Evolutionary conservation across 1,284 basidiomycete species (phyloP).

Genomic region (Moniliophthora roreri): DNA sequence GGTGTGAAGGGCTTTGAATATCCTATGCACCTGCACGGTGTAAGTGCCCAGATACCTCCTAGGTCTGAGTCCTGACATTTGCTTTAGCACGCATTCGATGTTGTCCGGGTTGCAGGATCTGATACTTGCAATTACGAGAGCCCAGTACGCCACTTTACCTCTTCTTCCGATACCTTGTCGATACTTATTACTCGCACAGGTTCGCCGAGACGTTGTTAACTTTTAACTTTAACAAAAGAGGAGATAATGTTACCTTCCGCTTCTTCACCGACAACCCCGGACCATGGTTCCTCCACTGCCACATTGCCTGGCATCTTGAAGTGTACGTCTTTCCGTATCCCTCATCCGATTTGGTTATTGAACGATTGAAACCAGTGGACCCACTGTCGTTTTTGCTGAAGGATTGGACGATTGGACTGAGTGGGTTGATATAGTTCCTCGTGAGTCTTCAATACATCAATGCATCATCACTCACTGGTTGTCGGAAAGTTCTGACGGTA

Average conservation of each 20-base stretch:
- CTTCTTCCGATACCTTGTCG: not conserved
- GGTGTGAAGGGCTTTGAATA: constrained; percentile 26
- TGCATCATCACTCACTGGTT: too few relatives aligned
- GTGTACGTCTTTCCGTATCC: too few relatives aligned
- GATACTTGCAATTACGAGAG: constrained; percentile 29
- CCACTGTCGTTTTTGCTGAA: too few relatives aligned
- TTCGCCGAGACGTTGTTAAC: not conserved
- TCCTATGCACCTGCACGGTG: constrained; percentile 35
- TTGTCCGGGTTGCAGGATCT: constrained; percentile 23
- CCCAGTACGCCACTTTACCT: constrained; percentile 18
- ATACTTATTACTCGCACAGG: not conserved
- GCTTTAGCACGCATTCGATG: constrained; percentile 38
- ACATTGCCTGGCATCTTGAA: too few relatives aligned
- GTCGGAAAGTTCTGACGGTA: too few relatives aligned
- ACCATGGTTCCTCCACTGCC: too few relatives aligned
- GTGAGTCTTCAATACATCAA: not conserved
- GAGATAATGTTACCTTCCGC: too few relatives aligned
- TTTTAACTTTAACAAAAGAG: too few relatives aligned
- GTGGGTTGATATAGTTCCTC: not conserved
- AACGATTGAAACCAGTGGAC: too few relatives aligned
- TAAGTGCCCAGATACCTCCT: constrained; percentile 21
- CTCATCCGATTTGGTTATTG: too few relatives aligned
- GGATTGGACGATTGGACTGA: not conserved
- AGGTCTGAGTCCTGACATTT: not conserved
- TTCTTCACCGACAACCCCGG: too few relatives aligned